These are phyloP conservation scores for Bacterosira constricta DNA, from an alignment of 108 stramenopile genomes.

Conservation along the genomic window DNA sequence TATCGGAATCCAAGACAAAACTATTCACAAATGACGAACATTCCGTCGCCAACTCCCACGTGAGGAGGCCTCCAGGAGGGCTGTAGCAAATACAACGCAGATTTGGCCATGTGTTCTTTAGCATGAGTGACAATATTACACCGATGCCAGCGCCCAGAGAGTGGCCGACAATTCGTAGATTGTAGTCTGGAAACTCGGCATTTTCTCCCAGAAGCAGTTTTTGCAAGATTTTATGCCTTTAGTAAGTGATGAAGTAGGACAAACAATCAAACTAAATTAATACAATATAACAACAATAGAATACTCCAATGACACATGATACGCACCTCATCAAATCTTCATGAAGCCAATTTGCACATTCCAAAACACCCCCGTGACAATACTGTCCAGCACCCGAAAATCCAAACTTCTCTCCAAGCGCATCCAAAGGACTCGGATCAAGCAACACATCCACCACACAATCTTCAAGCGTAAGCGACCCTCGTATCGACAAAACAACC, in stretches of 20 bases:
- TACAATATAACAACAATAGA: too few species aligned
- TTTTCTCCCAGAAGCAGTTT: constrained; percentile 59
- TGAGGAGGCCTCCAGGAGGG: constrained; percentile 91
- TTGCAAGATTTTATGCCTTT: constrained; percentile 66
- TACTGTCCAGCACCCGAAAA: constrained; percentile 86
- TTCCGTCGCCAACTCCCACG: constrained; percentile 74
- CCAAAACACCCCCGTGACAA: constrained; percentile 87
- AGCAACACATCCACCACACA: constrained; percentile 92
- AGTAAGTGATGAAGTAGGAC: constrained; percentile 6
- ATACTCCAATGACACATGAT: background rate
- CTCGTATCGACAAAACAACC: constrained; percentile 92
- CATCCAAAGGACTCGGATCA: constrained; percentile 81
- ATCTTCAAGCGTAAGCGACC: constrained; percentile 95
- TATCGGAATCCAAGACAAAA: constrained; percentile 86
- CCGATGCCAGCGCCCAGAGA: constrained; percentile 92
- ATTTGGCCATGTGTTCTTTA: constrained; percentile 69
- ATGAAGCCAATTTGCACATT: constrained; percentile 79
- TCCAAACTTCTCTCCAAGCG: constrained; percentile 76
- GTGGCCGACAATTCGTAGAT: constrained; percentile 91
- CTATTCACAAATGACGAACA: constrained; percentile 72
- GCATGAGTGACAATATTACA: constrained; percentile 85
- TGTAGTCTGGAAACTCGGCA: constrained; percentile 67
- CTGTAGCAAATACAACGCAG: constrained; percentile 83
- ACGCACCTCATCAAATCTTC: constrained; percentile 72
- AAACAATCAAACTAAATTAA: too few species aligned